These are phyloP conservation scores for Haematococcus lacustris DNA, from an alignment of 139 green algal species.

Conservation along the genomic window DNA sequence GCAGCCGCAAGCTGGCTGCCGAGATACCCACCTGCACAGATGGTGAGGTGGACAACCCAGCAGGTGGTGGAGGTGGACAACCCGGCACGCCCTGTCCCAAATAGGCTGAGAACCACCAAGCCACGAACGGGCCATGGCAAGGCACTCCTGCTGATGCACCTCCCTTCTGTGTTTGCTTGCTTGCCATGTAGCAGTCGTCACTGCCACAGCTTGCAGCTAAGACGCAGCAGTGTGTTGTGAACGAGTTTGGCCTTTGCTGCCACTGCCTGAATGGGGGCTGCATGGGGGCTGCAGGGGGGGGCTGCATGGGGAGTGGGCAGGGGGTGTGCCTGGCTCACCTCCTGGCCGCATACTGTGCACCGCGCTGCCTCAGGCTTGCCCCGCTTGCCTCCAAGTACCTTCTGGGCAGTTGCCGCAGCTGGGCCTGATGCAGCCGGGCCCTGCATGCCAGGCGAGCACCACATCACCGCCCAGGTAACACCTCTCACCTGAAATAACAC, in stretches of 20 bases:
- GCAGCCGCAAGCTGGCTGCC: slow-evolving; percentile 52
- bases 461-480: neutral
- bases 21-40: slow-evolving; percentile 47
- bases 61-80: neutral
- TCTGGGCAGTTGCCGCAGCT: neutral
- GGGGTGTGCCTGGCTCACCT: slow-evolving; percentile 7
- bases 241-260: neutral
- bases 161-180: neutral
- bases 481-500: neutral
- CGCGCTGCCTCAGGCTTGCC: slow-evolving; percentile 56
- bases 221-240: neutral
- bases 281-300: neutral
- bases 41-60: neutral
- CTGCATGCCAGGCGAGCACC: neutral
- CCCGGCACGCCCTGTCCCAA: neutral
- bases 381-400: slow-evolving; percentile 31
- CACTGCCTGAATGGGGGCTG: neutral
- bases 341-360: slow-evolving; percentile 61
- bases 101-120: neutral
- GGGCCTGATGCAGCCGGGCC: neutral
- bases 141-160: neutral
- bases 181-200: neutral
- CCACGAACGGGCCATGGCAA: neutral
- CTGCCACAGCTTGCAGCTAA: neutral
- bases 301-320: neutral